Percentiles rank a stretch among this genome's conserved stretches.
Conservation (phyloP, 2,329 filamentous ascomycete species). For the Neofusicoccum kwambonambiense region DNA sequence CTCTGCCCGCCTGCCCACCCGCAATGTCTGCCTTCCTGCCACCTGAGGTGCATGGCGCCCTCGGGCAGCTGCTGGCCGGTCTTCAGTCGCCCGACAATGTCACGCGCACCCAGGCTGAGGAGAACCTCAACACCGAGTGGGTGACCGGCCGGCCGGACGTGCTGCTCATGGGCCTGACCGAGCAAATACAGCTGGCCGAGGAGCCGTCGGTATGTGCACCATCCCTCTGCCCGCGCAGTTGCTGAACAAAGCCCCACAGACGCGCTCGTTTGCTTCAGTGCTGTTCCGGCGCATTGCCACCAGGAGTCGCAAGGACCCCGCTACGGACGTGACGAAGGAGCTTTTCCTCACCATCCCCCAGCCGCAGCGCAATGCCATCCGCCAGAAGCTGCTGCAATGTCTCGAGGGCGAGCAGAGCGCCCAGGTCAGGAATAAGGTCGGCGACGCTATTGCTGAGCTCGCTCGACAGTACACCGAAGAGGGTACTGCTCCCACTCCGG, state of each 20-base stretch:
- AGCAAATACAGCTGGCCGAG: slow-evolving; percentile 80
- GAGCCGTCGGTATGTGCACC: slow-evolving; percentile 64
- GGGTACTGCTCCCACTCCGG: slow-evolving; percentile 55
- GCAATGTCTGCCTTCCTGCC: slow-evolving; percentile 78
- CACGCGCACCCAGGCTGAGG: slow-evolving; percentile 81
- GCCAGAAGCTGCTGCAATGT: slow-evolving; percentile 77
- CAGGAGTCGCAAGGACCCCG: slow-evolving; percentile 74
- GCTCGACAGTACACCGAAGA: slow-evolving; percentile 93
- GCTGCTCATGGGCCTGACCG: slow-evolving; percentile 87
- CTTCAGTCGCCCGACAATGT: slow-evolving; percentile 88
- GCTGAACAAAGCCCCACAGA: slow-evolving; percentile 51
- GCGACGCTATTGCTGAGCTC: slow-evolving; percentile 94
- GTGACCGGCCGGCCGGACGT: slow-evolving; percentile 76
- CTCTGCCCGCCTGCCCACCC: neutral
- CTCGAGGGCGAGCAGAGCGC: slow-evolving; percentile 71
- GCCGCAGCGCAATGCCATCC: slow-evolving; percentile 74
- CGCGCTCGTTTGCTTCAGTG: slow-evolving; percentile 86
- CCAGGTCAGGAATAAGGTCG: slow-evolving; percentile 87
- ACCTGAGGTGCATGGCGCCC: slow-evolving; percentile 77
- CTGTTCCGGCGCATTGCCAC: slow-evolving; percentile 92
- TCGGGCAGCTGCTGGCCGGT: slow-evolving; percentile 77
- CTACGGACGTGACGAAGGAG: slow-evolving; percentile 70
- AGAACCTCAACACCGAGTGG: slow-evolving; percentile 90
- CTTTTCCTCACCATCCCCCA: slow-evolving; percentile 77
- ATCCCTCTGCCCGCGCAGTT: too few relatives aligned